Percentiles rank a stretch among this genome's conserved stretches.
Conservation (phyloP, 2,329 filamentous ascomycete genomes). For the Monilinia fructigena region DNA sequence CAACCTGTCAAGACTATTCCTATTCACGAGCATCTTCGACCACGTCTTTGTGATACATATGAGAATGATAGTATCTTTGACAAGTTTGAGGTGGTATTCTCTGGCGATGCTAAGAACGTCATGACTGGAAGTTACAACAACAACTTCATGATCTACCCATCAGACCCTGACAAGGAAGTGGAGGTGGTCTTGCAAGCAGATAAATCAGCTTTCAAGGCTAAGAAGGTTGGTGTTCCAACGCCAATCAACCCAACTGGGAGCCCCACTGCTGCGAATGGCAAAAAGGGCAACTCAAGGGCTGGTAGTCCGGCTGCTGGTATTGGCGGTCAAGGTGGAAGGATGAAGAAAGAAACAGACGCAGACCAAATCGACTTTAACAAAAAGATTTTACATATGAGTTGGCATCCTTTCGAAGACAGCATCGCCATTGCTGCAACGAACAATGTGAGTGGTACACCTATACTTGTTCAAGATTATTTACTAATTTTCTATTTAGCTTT, state of each 20-base stretch:
- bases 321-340: constrained; percentile 78
- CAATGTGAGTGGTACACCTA: constrained; percentile 67
- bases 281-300: constrained; percentile 85
- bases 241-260: constrained; percentile 85
- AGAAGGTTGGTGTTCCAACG: constrained; percentile 97
- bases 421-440: constrained; percentile 99
- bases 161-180: constrained; percentile 91
- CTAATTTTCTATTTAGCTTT: constrained; percentile 52
- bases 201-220: constrained; percentile 99
- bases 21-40: constrained; percentile 94
- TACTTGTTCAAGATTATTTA: constrained; percentile 21
- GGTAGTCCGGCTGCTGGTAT: constrained; percentile 77
- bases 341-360: constrained; percentile 98
- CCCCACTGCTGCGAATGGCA: constrained; percentile 68
- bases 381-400: constrained; percentile 99
- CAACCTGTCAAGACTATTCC: constrained; percentile 98
- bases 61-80: constrained; percentile 99
- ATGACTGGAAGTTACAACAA: constrained; percentile 99
- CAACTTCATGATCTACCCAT: constrained; percentile 99
- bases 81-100: constrained; percentile 99
- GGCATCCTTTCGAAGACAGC: constrained; percentile 99
- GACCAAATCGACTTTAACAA: constrained; percentile 99
- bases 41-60: constrained; percentile 93
- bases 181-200: constrained; percentile 97
- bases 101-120: constrained; percentile 95